Percentiles rank a stretch among this genome's conserved stretches.
These are phyloP conservation scores for Candida sakaeoensis DNA, from an alignment of 805 yeast genomes.

Conservation along the genomic window DNA sequence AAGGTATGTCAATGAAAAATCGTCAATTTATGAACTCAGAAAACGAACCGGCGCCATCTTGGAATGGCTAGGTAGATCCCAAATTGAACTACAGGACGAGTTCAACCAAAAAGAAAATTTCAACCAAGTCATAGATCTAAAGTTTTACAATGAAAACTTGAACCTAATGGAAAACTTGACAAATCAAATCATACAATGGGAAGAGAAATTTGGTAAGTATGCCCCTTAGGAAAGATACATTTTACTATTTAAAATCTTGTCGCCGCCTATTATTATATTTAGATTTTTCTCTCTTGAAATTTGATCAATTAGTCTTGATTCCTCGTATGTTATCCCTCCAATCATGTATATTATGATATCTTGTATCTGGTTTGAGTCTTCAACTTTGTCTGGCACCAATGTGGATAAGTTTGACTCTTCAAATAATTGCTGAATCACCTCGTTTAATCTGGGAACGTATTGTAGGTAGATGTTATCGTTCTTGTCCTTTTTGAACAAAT, in stretches of 20 bases:
- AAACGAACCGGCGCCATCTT: constrained; percentile 84
- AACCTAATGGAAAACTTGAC: constrained; percentile 70
- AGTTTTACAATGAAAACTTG: constrained; percentile 57
- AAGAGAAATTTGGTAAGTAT: constrained; percentile 59
- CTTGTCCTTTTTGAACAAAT: constrained; percentile 22
- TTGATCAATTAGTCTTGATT: constrained; percentile 76
- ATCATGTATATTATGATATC: constrained; percentile 70
- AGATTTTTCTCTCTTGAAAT: constrained; percentile 48
- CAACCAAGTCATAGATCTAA: constrained; percentile 29
- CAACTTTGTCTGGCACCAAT: constrained; percentile 36
- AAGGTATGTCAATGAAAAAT: constrained; percentile 71
- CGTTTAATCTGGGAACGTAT: constrained; percentile 72
- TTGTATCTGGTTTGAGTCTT: constrained; percentile 40
- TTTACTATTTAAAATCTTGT: constrained; percentile 30
- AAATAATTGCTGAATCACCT: constrained; percentile 16
- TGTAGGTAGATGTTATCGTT: constrained; percentile 84
- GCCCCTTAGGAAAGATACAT: constrained; percentile 29
- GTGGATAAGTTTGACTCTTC: constrained; percentile 20
- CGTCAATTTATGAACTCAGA: constrained; percentile 78
- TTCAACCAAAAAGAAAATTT: constrained; percentile 53
- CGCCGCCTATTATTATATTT: constrained; percentile 78
- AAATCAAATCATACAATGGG: constrained; percentile 72
- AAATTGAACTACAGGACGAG: constrained; percentile 75
- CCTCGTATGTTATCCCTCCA: constrained; percentile 93
- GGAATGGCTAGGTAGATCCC: constrained; percentile 87